phyloP scores from a whole-genome alignment of 2,329 filamentous ascomycete genomes.

The Penicillium sp. region DNA sequence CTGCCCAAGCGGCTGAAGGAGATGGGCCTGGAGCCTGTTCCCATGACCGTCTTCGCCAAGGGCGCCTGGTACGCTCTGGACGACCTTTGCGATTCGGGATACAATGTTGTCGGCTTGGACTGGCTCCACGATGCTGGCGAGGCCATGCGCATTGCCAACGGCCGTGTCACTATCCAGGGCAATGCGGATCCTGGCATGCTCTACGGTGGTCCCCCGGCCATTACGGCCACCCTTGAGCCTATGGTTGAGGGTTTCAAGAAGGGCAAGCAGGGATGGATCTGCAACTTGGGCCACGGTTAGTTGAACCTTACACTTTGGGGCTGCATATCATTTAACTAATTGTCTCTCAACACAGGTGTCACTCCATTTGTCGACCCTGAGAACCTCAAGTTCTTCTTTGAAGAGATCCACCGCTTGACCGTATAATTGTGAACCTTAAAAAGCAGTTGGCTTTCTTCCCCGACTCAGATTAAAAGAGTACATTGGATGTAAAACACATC shows the following conservation, averaged over 20 bases:
- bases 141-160: conserved; percentile 74
- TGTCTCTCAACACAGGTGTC: conserved; percentile 59
- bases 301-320: conserved; percentile 11
- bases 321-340: conserved; percentile 21
- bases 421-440: conserved; percentile 14
- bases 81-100: conserved; percentile 80
- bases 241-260: conserved; percentile 85
- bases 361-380: conserved; percentile 94
- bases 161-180: conserved; percentile 81
- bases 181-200: conserved; percentile 93
- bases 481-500: conserved; percentile 6
- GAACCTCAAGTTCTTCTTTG: conserved; percentile 87
- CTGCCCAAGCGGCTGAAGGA: conserved; percentile 72
- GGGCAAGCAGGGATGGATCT: conserved; percentile 91
- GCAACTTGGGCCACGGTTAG: conserved; percentile 90
- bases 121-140: conserved; percentile 89
- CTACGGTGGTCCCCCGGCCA: conserved; percentile 78
- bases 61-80: conserved; percentile 95
- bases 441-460: conserved; percentile 10
- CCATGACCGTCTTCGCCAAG: conserved; percentile 98
- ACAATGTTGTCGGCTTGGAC: conserved; percentile 90
- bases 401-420: conserved; percentile 73
- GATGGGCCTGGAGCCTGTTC: conserved; percentile 74
- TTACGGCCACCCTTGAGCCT: conserved; percentile 75
- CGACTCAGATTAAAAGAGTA: conserved; percentile 9